Conservation (phyloP, 1,139 yeast genomes). For the Nadsonia commutata region DNA sequence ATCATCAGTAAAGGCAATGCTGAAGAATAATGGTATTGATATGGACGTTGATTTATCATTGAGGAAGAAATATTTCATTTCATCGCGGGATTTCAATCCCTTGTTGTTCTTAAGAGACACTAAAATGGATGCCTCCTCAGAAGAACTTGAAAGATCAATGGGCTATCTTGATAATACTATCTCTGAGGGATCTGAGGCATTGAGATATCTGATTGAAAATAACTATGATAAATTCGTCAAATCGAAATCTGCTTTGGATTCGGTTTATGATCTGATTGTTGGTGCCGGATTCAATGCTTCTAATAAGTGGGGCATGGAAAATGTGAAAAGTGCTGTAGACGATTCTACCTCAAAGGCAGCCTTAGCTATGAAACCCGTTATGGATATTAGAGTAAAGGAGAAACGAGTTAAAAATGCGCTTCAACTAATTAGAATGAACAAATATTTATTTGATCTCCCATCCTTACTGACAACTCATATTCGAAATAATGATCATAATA, state of each 20-base stretch:
- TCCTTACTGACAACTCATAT: conserved; percentile 39
- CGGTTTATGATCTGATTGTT: conserved; percentile 38
- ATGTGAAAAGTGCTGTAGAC: conserved; percentile 19
- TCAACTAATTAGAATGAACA: conserved; percentile 46
- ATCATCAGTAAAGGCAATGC: conserved; percentile 18
- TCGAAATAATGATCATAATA: conserved; percentile 49
- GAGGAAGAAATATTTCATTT: conserved; percentile 42
- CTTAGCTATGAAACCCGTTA: conserved; percentile 59
- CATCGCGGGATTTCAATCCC: conserved; percentile 61
- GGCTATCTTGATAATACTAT: conserved; percentile 46
- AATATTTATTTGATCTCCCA: conserved; percentile 61
- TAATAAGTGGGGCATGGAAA: conserved; percentile 21
- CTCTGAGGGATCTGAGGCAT: conserved; percentile 47
- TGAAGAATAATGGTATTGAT: conserved; percentile 19
- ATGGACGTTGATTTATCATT: conserved; percentile 14
- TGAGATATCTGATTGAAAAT: conserved; percentile 52
- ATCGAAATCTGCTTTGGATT: conserved; percentile 54
- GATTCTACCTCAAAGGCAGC: conserved; percentile 35
- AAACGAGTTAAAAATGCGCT: conserved; percentile 44
- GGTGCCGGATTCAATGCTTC: conserved; percentile 27
- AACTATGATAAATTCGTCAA: conserved; percentile 66
- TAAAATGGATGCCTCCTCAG: conserved; percentile 57
- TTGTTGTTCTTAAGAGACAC: conserved; percentile 52
- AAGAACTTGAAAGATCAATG: conserved; percentile 42
- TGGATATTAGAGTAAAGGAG: conserved; percentile 48